Base-by-base conservation (phyloP, 2,329 filamentous ascomycete genomes). In the Metarhizium guizhouense region DNA sequence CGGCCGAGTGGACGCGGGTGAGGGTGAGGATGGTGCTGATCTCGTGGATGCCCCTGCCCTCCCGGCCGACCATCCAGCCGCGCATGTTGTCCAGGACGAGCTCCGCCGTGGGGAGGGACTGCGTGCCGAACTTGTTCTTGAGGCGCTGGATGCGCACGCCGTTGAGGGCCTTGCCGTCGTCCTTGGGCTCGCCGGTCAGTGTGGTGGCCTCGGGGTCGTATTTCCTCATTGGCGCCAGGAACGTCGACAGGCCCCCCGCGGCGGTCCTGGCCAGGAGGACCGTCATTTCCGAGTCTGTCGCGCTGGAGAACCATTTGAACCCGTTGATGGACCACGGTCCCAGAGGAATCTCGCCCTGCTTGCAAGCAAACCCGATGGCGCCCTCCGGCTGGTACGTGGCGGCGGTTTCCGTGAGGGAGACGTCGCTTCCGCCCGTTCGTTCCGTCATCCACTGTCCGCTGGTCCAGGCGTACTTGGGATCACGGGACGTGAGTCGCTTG, bases 381-480 rank as follows among this genome's bases (percentile, higher is more conserved):
- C 42, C 58, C 13, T 56, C 55, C 8, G 65, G 62, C 13, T 61
- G 49, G 0, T 64, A 62, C 30, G 56, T 68, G 3, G 84, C 84
- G 4, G 80, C 68, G 0, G 86, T 89, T 67, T 90, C 86, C 0
- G 83, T 87, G 42, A 78, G 76, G 3, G 82, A 82, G 1, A 89
- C 84, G 62, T 90, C 86, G 59, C 83, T 87, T 0, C 86, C 86
- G 2, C 86, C 86, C 0, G 77, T 76, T 2, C 86, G 76, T 62
- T 89, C 86, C 0, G 86, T 90, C 86, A 90, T 89, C 86, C 87
- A 90, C 65, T 90, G 86, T 0, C 86, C 86, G 45, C 81, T 86
- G 0, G 85, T 90, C 86, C 86, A 90, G 0, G 81, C 80, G 18
- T 68, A 60, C 4, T 34, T 47, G 0, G 69, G 63, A 29, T 85